phyloP scores from a whole-genome alignment of 116 monocot genomes.

The Posidonia oceanica region DNA sequence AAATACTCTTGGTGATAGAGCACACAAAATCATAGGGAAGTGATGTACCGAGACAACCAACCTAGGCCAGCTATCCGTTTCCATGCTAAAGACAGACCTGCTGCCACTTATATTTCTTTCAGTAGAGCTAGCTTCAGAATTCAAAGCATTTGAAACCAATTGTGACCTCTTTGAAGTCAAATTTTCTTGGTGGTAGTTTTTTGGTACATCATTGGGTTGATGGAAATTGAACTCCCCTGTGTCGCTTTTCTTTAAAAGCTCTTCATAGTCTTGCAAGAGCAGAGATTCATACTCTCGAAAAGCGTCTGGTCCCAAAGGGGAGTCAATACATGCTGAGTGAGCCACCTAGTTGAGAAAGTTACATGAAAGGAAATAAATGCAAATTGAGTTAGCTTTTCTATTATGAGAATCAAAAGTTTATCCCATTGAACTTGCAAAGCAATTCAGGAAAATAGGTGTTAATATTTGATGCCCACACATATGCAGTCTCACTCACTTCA shows the following conservation, averaged over 20 bases:
- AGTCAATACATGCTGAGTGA: conserved; percentile 82
- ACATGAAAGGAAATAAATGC: background rate
- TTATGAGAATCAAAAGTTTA: too few species aligned
- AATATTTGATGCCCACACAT: too few species aligned
- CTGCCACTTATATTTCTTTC: conserved; percentile 18
- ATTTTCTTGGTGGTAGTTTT: conserved; percentile 9
- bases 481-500: too few species aligned
- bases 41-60: conserved; percentile 64
- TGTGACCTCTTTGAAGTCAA: conserved; percentile 19
- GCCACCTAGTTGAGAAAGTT: conserved; percentile 34
- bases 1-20: conserved; percentile 73
- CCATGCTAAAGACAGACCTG: conserved; percentile 7
- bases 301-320: conserved; percentile 96
- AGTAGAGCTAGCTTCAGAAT: conserved; percentile 21
- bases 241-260: conserved; percentile 35
- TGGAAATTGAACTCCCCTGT: conserved; percentile 9
- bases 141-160: conserved; percentile 13
- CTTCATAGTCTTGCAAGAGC: conserved; percentile 91
- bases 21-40: conserved; percentile 75
- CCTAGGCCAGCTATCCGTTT: conserved; percentile 14
- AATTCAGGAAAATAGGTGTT: too few species aligned
- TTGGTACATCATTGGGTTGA: conserved; percentile 7
- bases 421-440: too few species aligned
- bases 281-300: conserved; percentile 88
- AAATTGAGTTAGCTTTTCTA: too few species aligned